Percentiles rank a stretch among this genome's conserved stretches.
Evolutionary conservation across 805 yeast species (phyloP).

Genomic region (Tanozyma kutaoensis): DNA sequence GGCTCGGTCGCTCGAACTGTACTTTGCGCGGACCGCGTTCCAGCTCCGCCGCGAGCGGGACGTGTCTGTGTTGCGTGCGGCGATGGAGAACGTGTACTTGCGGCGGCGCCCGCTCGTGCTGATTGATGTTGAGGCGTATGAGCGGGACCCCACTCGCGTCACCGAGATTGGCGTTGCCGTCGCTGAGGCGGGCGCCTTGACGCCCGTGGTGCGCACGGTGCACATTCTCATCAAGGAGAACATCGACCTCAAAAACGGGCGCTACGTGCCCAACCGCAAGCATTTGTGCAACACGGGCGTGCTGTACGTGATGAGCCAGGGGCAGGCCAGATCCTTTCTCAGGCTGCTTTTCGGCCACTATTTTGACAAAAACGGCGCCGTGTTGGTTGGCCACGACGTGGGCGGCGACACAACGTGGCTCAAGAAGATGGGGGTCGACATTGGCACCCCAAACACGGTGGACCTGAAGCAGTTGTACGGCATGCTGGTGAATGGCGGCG

Average conservation of each 20-base stretch:
- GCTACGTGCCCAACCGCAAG: slow-evolving; percentile 41
- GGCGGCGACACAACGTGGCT: slow-evolving; percentile 44
- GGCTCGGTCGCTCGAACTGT: too few species aligned
- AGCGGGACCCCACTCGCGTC: slow-evolving; percentile 22
- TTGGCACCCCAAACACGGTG: slow-evolving; percentile 21
- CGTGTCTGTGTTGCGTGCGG: slow-evolving; percentile 1
- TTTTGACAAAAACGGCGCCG: slow-evolving; percentile 6
- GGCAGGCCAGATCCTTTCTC: slow-evolving; percentile 4
- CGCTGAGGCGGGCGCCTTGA: slow-evolving; percentile 35
- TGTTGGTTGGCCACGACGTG: slow-evolving; percentile 48
- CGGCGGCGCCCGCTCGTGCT: slow-evolving; percentile 23
- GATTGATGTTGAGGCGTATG: slow-evolving; percentile 48
- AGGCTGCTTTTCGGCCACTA: slow-evolving; percentile 5
- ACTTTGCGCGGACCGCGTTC: too few species aligned
- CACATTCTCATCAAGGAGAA: slow-evolving; percentile 34
- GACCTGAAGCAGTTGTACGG: slow-evolving; percentile 38
- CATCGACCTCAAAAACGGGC: slow-evolving; percentile 30
- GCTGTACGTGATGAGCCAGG: slow-evolving; percentile 23
- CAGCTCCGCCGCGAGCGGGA: not conserved
- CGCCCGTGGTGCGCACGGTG: slow-evolving; percentile 26
- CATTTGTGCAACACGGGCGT: slow-evolving; percentile 36
- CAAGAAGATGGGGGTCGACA: slow-evolving; percentile 25
- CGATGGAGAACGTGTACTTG: slow-evolving; percentile 10
- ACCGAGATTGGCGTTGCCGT: slow-evolving; percentile 49
- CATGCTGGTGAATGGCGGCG: slow-evolving; percentile 28